Evolutionary conservation across 2,329 filamentous ascomycete species (phyloP).

Genomic region (Scorias spongiosa): DNA sequence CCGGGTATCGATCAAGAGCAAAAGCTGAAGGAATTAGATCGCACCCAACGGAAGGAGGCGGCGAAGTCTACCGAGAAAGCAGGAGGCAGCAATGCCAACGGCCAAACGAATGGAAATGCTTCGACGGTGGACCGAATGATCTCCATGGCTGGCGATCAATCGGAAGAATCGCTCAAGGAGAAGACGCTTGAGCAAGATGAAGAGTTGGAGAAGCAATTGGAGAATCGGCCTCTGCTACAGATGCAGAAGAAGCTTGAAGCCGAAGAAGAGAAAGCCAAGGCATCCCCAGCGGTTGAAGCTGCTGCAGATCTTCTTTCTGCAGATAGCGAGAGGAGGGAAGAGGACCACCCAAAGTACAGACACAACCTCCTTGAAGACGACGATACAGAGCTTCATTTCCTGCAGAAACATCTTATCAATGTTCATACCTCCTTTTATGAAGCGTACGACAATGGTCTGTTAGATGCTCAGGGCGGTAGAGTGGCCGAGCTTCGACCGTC

Average conservation of each 20-base stretch:
- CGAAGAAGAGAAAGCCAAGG: slow-evolving; percentile 52
- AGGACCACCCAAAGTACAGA: slow-evolving; percentile 30
- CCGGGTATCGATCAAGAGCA: slow-evolving; percentile 20
- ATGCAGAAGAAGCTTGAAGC: slow-evolving; percentile 85
- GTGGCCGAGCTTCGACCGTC: slow-evolving; percentile 35
- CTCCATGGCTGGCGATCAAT: slow-evolving; percentile 58
- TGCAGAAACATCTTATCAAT: slow-evolving; percentile 59
- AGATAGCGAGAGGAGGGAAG: slow-evolving; percentile 19
- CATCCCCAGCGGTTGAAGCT: slow-evolving; percentile 32
- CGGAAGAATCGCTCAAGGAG: slow-evolving; percentile 51
- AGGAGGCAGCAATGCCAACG: not conserved
- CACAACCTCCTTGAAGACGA: slow-evolving; percentile 79
- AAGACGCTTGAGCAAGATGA: slow-evolving; percentile 80
- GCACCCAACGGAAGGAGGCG: slow-evolving; percentile 5
- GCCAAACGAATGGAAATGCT: slow-evolving; percentile 26
- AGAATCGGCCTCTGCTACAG: slow-evolving; percentile 75
- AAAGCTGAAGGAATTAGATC: not conserved
- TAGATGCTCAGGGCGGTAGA: slow-evolving; percentile 27
- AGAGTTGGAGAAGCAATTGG: slow-evolving; percentile 73
- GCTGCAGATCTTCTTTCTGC: slow-evolving; percentile 21
- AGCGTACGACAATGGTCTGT: slow-evolving; percentile 51
- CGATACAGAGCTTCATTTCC: slow-evolving; percentile 63
- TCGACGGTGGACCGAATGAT: slow-evolving; percentile 59
- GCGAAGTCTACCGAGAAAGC: slow-evolving; percentile 1
- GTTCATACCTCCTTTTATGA: slow-evolving; percentile 73